These are phyloP conservation scores for Pisolithus tinctorius DNA, from an alignment of 768 basidiomycete species.

Conservation along the genomic window DNA sequence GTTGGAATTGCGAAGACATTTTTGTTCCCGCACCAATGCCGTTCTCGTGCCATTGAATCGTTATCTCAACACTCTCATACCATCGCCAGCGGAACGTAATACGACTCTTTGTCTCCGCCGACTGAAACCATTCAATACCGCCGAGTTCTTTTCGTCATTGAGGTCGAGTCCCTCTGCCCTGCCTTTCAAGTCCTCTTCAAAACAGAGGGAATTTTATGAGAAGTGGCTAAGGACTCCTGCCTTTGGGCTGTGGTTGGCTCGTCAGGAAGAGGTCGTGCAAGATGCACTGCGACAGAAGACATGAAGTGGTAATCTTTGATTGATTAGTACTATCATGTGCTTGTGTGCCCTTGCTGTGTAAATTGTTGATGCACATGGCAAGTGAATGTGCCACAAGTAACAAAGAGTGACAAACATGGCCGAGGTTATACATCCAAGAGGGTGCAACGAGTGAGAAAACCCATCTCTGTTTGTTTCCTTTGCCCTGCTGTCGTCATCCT, in stretches of 20 bases:
- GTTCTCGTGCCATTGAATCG: slow-evolving; percentile 86
- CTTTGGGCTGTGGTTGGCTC: slow-evolving; percentile 75
- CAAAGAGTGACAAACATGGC: slow-evolving; percentile 22
- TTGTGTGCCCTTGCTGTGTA: not conserved
- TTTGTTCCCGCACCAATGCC: slow-evolving; percentile 77
- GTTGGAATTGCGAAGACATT: slow-evolving; percentile 68
- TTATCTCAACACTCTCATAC: slow-evolving; percentile 85
- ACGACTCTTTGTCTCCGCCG: slow-evolving; percentile 29
- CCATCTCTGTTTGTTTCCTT: slow-evolving; percentile 9
- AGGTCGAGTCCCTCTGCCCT: slow-evolving; percentile 63
- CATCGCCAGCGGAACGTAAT: slow-evolving; percentile 47
- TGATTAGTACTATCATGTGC: not conserved
- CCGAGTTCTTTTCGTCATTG: slow-evolving; percentile 65
- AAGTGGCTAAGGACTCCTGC: slow-evolving; percentile 68
- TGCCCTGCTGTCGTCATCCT: slow-evolving; percentile 4
- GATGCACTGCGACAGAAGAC: slow-evolving; percentile 36
- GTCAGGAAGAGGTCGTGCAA: slow-evolving; percentile 67
- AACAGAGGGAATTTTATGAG: slow-evolving; percentile 70
- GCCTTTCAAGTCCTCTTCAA: slow-evolving; percentile 64
- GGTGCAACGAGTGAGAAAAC: not conserved
- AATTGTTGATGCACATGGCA: no score
- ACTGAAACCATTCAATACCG: slow-evolving; percentile 64
- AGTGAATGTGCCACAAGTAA: slow-evolving; percentile 12
- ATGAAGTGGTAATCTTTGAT: not conserved
- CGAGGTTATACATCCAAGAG: slow-evolving; percentile 11